phyloP scores from a whole-genome alignment of 805 yeast species.

The Wickerhamomyces bisporus region DNA sequence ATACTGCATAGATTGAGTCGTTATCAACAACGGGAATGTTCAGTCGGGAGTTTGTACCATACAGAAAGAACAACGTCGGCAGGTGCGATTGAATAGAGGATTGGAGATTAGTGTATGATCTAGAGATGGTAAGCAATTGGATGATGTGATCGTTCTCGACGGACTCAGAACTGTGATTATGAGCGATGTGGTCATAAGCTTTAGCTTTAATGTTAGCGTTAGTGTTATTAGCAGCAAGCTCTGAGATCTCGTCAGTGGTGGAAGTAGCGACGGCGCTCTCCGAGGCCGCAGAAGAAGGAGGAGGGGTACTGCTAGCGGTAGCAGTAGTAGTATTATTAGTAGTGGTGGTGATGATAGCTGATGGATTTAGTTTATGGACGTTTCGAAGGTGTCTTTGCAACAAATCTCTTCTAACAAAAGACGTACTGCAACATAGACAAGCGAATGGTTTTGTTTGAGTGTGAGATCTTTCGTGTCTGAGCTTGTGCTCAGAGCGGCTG shows the following conservation, averaged over 20 bases:
- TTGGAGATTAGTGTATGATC: conserved; percentile 2
- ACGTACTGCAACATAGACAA: conserved; percentile 8
- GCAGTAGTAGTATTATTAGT: too few species aligned
- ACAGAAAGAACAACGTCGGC: conserved; percentile 8
- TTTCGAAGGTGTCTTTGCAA: conserved; percentile 13
- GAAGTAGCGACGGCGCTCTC: not conserved
- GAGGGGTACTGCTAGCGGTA: too few species aligned
- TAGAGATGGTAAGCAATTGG: conserved; percentile 6
- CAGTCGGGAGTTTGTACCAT: conserved; percentile 5
- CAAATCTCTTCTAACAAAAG: conserved; percentile 15
- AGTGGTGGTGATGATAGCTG: too few species aligned
- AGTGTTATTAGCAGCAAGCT: not conserved
- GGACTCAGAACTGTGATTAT: not conserved
- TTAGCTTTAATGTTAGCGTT: too few species aligned
- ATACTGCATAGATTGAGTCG: conserved; percentile 3
- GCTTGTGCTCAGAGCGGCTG: conserved; percentile 12
- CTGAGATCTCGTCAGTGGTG: not conserved
- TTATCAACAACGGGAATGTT: conserved; percentile 7
- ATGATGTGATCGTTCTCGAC: conserved; percentile 5
- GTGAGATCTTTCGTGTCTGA: conserved; percentile 14
- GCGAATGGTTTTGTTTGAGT: conserved; percentile 15
- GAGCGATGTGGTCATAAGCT: not conserved
- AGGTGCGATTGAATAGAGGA: conserved; percentile 3
- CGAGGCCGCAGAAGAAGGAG: not conserved
- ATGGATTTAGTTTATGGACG: conserved; percentile 8